Evolutionary conservation across 2,329 filamentous ascomycete species (phyloP).

Genomic region (Aaosphaeria pasadenensis): DNA sequence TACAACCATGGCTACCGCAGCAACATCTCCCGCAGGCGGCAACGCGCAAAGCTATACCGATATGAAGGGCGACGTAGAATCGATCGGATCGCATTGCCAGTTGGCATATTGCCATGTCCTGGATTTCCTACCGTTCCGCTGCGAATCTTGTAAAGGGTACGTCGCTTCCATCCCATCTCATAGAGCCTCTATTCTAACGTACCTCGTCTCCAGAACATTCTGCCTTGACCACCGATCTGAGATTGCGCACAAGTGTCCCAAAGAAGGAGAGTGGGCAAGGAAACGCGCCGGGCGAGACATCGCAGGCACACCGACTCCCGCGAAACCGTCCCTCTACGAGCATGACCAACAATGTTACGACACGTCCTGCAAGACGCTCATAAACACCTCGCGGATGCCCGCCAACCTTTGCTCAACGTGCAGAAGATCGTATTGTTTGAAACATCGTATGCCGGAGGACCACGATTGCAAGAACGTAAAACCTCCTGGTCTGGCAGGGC

Average conservation of each 20-base stretch:
- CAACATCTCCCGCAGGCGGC: neutral
- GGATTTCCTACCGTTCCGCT: slow-evolving; percentile 93
- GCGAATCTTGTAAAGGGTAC: slow-evolving; percentile 74
- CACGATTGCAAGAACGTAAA: slow-evolving; percentile 78
- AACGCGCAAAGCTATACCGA: slow-evolving; percentile 56
- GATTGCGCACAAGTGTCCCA: slow-evolving; percentile 67
- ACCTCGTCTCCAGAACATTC: slow-evolving; percentile 58
- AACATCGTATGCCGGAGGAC: slow-evolving; percentile 73
- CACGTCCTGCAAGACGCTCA: slow-evolving; percentile 64
- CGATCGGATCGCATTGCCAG: slow-evolving; percentile 89
- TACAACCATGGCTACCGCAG: neutral
- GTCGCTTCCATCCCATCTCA: slow-evolving; percentile 4
- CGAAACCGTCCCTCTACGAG: slow-evolving; percentile 56
- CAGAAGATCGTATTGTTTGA: slow-evolving; percentile 72
- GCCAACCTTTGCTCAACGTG: slow-evolving; percentile 71
- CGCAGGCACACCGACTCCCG: slow-evolving; percentile 24
- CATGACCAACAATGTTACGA: slow-evolving; percentile 68
- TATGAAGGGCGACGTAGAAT: slow-evolving; percentile 73
- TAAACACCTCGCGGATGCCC: slow-evolving; percentile 65
- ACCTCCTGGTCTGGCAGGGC: slow-evolving; percentile 50
- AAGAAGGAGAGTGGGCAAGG: slow-evolving; percentile 60
- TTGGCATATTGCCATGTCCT: slow-evolving; percentile 89
- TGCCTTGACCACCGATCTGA: slow-evolving; percentile 94
- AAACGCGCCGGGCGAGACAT: slow-evolving; percentile 40
- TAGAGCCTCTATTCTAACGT: slow-evolving; percentile 6